A percentile compares a stretch with the other conserved stretches of the same genome.
Conservation (phyloP, 169 alveolate species). For the Plasmodium malariae region DNA sequence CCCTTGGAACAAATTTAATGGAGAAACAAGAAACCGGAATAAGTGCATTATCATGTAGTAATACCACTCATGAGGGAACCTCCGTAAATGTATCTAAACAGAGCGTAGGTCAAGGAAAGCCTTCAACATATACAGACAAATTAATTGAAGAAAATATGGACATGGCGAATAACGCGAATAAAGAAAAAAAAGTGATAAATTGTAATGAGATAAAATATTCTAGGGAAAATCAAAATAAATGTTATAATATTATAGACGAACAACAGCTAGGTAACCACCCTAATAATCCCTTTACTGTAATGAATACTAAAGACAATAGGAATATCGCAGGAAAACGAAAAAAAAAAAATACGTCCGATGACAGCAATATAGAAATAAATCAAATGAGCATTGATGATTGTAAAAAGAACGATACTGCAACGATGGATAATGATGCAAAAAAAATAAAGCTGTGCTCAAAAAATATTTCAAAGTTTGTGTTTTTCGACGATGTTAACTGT, state of each 20-base stretch:
- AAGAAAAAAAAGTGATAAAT: no score
- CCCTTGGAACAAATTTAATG: not conserved
- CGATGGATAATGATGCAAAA: no score
- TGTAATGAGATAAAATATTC: not conserved
- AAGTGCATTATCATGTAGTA: no score
- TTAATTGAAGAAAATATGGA: not conserved
- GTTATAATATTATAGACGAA: not conserved
- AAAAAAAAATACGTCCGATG: slow-evolving; percentile 4
- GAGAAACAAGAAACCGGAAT: not conserved
- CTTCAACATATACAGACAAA: not conserved
- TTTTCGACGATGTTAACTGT: no score
- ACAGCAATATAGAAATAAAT: no score
- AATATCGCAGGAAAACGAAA: not conserved
- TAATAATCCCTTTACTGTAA: not conserved
- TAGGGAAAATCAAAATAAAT: not conserved
- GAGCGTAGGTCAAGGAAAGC: not conserved
- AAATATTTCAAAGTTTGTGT: no score
- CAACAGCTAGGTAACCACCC: not conserved
- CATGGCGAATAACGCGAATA: not conserved
- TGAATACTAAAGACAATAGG: not conserved
- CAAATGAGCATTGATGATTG: no score
- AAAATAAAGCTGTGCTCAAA: no score
- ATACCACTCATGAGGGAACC: no score
- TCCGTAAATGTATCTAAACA: not conserved
- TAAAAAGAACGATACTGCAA: no score